Percentiles rank a stretch among this genome's conserved stretches.
Conservation (phyloP, 176 grass and related monocot species). For the Avena insularis region DNA sequence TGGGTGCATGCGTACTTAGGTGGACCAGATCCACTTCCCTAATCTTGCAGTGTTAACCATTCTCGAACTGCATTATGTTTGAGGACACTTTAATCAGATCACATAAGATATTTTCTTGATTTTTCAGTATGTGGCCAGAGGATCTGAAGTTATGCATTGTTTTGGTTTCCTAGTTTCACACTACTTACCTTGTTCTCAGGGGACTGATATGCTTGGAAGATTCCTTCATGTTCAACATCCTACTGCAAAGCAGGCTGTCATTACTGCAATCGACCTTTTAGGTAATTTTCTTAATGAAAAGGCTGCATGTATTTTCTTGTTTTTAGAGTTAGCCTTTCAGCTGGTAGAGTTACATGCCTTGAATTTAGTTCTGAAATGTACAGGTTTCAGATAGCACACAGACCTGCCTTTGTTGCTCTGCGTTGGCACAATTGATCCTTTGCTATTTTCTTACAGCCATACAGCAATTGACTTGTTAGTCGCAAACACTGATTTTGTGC, state of each 20-base stretch:
- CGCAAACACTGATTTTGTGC: slow-evolving; percentile 18
- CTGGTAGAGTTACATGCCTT: neutral
- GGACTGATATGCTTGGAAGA: slow-evolving; percentile 96
- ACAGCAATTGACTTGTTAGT: neutral
- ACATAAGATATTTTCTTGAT: neutral
- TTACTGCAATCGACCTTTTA: slow-evolving; percentile 97
- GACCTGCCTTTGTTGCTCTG: slow-evolving; percentile 2
- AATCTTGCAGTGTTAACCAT: neutral
- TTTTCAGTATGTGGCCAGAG: neutral
- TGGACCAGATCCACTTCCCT: neutral
- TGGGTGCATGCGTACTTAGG: neutral
- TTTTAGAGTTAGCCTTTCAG: slow-evolving; percentile 14
- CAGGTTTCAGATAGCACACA: neutral
- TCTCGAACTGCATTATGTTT: slow-evolving; percentile 13
- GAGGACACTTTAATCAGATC: neutral
- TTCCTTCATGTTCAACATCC: slow-evolving; percentile 94
- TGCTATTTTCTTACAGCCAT: slow-evolving; percentile 28
- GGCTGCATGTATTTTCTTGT: neutral
- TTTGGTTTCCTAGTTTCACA: slow-evolving; percentile 37
- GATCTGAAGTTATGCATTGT: slow-evolving; percentile 1
- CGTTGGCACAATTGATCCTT: slow-evolving; percentile 20
- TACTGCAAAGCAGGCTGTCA: slow-evolving; percentile 98
- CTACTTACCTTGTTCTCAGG: slow-evolving; percentile 58
- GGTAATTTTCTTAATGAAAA: slow-evolving; percentile 55
- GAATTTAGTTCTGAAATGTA: slow-evolving; percentile 13